phyloP scores from a whole-genome alignment of 2,329 filamentous ascomycete genomes.

The Spiromastix sp. region DNA sequence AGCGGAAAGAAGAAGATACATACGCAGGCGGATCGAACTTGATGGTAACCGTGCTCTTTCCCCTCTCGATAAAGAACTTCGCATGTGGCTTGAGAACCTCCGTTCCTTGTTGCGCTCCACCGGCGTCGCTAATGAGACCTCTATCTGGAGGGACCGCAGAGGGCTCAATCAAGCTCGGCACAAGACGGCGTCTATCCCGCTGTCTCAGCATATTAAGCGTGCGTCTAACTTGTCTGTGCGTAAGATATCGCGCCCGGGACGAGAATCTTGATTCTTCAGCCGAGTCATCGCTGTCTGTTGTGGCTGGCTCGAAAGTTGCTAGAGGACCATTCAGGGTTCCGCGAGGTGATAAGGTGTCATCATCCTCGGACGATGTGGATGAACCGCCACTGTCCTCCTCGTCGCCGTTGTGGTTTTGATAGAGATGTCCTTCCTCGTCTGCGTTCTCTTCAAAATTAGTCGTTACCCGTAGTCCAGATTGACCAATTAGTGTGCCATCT shows the following conservation, averaged over 20 bases:
- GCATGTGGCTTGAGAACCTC: constrained; percentile 63
- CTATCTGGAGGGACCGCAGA: constrained; percentile 3
- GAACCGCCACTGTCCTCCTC: constrained; percentile 13
- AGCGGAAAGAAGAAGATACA: constrained; percentile 10
- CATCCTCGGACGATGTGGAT: constrained; percentile 14
- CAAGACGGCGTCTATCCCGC: constrained; percentile 16
- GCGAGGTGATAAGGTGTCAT: background rate
- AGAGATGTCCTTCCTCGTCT: too few relatives aligned
- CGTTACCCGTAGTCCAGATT: constrained; percentile 26
- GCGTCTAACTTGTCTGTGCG: too few relatives aligned
- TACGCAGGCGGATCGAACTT: constrained; percentile 50
- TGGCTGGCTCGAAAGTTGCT: too few relatives aligned
- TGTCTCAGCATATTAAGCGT: constrained; percentile 8
- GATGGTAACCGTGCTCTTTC: constrained; percentile 77
- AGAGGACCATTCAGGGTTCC: background rate
- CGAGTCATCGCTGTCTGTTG: constrained; percentile 22
- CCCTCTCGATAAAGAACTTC: constrained; percentile 70
- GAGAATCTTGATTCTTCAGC: constrained; percentile 12
- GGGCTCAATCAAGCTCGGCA: constrained; percentile 20
- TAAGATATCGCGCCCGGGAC: too few relatives aligned
- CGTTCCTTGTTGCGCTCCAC: constrained; percentile 3
- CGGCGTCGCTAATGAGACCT: background rate
- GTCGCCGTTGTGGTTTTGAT: constrained; percentile 29
- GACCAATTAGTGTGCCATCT: too few relatives aligned
- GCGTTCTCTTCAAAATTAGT: constrained; percentile 28